These are phyloP conservation scores for Ceratobasidium sp. DNA, from an alignment of 1,284 basidiomycete species.

Conservation along the genomic window DNA sequence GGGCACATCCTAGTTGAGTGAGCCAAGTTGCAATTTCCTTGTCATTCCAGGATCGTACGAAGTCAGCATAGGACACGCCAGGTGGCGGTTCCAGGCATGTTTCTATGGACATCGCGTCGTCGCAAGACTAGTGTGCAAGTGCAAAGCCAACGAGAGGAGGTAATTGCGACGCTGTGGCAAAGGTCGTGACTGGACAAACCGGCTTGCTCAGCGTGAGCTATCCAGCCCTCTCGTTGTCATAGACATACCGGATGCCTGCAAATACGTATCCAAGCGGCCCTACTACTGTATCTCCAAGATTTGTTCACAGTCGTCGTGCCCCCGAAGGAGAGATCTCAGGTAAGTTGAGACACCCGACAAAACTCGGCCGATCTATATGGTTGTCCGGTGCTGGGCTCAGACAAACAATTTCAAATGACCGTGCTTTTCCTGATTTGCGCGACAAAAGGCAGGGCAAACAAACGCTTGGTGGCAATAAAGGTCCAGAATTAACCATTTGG, in stretches of 20 bases:
- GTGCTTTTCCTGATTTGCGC: neutral
- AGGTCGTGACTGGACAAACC: neutral
- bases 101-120: slow-evolving; percentile 11
- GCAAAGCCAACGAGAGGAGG: neutral
- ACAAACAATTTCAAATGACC: neutral
- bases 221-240: no score
- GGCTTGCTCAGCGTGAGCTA: neutral
- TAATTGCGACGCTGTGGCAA: neutral
- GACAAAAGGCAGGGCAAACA: neutral
- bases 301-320: neutral
- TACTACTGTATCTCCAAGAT: no score
- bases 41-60: slow-evolving; percentile 73
- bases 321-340: neutral
- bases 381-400: neutral
- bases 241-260: no score
- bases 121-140: neutral
- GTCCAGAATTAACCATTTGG: no score
- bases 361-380: neutral
- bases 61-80: slow-evolving; percentile 65
- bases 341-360: slow-evolving; percentile 1
- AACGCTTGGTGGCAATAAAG: neutral
- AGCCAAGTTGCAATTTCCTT: slow-evolving; percentile 75
- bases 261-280: neutral
- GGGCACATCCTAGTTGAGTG: slow-evolving; percentile 71
- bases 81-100: slow-evolving; percentile 58